Evolutionary conservation across 163 green algal genomes (phyloP).

Genomic region (Chlamydomonas reinhardtii): DNA sequence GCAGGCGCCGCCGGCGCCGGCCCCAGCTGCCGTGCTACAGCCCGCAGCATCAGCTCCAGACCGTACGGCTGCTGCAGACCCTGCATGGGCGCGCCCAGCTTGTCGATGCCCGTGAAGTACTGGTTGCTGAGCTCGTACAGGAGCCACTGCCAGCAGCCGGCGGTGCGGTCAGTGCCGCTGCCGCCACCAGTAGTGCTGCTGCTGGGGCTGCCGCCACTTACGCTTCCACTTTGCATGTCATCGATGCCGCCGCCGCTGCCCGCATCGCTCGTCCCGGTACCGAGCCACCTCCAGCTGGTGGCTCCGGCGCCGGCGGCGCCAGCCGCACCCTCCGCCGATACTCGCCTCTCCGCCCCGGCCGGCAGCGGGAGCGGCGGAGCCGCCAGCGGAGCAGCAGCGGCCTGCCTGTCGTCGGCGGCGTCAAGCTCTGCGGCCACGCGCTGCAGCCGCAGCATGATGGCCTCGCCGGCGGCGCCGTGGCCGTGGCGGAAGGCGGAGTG

Average conservation of each 20-base stretch:
- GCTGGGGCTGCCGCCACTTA: neutral
- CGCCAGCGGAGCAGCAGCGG: too few species aligned
- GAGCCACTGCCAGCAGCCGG: neutral
- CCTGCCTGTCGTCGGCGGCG: too few species aligned
- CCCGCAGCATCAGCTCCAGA: neutral
- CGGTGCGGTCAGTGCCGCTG: neutral
- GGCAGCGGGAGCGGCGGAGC: too few species aligned
- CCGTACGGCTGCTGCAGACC: neutral
- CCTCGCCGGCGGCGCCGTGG: neutral
- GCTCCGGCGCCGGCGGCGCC: too few species aligned
- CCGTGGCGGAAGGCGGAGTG: constrained; percentile 9
- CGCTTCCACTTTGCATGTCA: too few species aligned
- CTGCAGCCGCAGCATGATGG: neutral
- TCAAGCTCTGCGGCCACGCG: neutral
- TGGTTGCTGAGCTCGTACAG: constrained; percentile 20
- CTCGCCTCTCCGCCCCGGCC: too few species aligned
- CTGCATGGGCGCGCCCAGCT: neutral
- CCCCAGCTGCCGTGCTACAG: neutral
- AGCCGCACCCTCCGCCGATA: too few species aligned
- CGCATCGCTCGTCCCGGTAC: neutral
- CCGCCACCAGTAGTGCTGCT: neutral
- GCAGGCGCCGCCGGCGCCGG: neutral
- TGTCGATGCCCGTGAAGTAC: neutral
- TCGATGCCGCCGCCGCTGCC: too few species aligned
- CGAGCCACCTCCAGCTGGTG: too few species aligned